Evolutionary conservation across 352 stramenopile species (phyloP), one percentile per base, ranked within the genome.

Genomic region (Hyaloperonospora arabidopsidis): DNA sequence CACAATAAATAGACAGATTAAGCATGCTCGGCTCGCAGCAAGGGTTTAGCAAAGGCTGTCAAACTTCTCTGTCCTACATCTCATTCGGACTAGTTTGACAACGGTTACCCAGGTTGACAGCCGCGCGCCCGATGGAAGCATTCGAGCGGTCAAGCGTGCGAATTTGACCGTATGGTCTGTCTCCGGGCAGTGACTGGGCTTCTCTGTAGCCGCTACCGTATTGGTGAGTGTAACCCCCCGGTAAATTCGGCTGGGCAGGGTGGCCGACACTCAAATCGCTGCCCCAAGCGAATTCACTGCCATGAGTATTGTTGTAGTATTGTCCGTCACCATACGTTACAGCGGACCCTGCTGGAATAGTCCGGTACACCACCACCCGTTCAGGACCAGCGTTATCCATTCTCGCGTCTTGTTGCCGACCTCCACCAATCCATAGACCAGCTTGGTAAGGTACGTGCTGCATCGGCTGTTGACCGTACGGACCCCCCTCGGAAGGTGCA

Each of bases 331-430:
- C 40, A 28, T 67, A 68, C 13, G n/a, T 36, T 5, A 19, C 49
- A 6, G 23, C 41, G 23, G 50, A 54, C 15, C 17, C 49, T 10
- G 40, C 18, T 12, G 52, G 56, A 6, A 57, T 53, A 19, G 67
- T 60, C 5, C 61, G 71, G 35, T 73, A 76, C 23, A 71, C 68
- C 19, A 73, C 68, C 28, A 73, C 57, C 4, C 68, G 68, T 45
- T 76, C 68, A 23, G 67, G 19, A 0, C 45, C 56, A 45, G 54
- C 45, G 35, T 45, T 67, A 21, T 67, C 59, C 49, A 51, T 45
- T 25, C 46, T 56, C 17, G 40, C 48, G 34, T 64, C 64, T 18
- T 28, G 45, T 46, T 61, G 61, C 38, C 56, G 45, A 29, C 32
- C 39, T 19, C 50, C 48, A 45, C 43, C 38, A 57, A 21, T 45